These are phyloP conservation scores for Lanmaoa pseudosensibilis DNA, from an alignment of 768 basidiomycete genomes.

Conservation along the genomic window DNA sequence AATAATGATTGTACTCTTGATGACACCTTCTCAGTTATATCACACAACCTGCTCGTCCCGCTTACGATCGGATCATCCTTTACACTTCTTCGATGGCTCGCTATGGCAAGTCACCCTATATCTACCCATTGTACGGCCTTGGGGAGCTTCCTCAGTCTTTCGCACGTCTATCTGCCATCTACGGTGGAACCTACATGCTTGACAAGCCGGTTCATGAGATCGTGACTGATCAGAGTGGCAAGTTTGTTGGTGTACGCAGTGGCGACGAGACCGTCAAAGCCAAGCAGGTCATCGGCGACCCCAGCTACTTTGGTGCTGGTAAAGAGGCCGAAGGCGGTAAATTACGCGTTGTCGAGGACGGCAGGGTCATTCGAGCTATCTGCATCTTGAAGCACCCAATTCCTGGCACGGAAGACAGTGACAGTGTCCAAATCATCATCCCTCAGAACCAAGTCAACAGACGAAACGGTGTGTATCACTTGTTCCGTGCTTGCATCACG, in stretches of 20 bases:
- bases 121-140: conserved; percentile 97
- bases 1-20: not conserved
- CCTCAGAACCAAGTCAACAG: conserved; percentile 97
- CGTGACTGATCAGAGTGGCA: conserved; percentile 80
- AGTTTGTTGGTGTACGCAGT: conserved; percentile 90
- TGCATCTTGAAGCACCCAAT: conserved; percentile 98
- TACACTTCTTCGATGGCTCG: conserved; percentile 99
- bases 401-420: conserved; percentile 92
- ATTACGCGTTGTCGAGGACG: conserved; percentile 86
- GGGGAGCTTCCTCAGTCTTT: conserved; percentile 99
- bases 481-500: not conserved
- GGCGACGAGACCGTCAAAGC: conserved; percentile 93
- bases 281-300: conserved; percentile 97
- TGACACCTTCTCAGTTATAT: conserved; percentile 67
- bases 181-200: conserved; percentile 99
- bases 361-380: conserved; percentile 94
- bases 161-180: conserved; percentile 96
- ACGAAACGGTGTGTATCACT: conserved; percentile 70
- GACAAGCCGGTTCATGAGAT: conserved; percentile 93
- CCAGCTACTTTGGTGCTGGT: conserved; percentile 91
- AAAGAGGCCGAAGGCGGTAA: conserved; percentile 66
- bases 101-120: conserved; percentile 99
- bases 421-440: conserved; percentile 96
- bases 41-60: conserved; percentile 82
- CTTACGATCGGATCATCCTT: conserved; percentile 93